These are phyloP conservation scores for Apophysomyces ossiformis DNA, from an alignment of 371 early-diverging fungal genomes.

Conservation along the genomic window DNA sequence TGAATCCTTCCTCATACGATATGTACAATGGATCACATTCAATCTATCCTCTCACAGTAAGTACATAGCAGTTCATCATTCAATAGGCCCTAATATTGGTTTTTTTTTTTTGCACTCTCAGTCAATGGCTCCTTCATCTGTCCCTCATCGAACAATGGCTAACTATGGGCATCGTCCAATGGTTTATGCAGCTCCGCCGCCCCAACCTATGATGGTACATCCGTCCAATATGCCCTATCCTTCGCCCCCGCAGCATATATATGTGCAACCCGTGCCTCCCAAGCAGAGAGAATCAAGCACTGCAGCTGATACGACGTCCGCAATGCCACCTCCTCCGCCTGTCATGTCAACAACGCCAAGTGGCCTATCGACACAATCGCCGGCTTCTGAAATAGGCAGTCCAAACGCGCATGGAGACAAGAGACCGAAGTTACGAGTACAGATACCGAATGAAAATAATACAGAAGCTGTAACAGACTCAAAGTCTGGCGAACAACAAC, in stretches of 20 bases:
- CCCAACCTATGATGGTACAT: constrained; percentile 21
- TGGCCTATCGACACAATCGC: not conserved
- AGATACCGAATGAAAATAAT: constrained; percentile 37
- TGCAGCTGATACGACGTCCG: not conserved
- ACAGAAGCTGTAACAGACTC: constrained; percentile 11
- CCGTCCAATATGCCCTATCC: constrained; percentile 26
- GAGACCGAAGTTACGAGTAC: constrained; percentile 52
- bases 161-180: constrained; percentile 12
- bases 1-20: constrained; percentile 13
- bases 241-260: constrained; percentile 25
- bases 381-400: constrained; percentile 10
- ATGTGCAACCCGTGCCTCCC: not conserved
- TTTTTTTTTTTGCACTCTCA: not conserved
- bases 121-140: constrained; percentile 7
- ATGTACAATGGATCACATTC: constrained; percentile 14
- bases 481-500: constrained; percentile 13
- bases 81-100: too few species aligned
- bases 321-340: constrained; percentile 14
- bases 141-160: constrained; percentile 16
- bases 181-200: constrained; percentile 11
- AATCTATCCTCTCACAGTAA: constrained; percentile 9
- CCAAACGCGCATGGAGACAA: constrained; percentile 21
- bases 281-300: constrained; percentile 2
- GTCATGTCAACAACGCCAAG: constrained; percentile 16
- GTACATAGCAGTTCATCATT: not conserved